Conservation (phyloP, 768 basidiomycete genomes). For the Rhodotorula graminis region DNA sequence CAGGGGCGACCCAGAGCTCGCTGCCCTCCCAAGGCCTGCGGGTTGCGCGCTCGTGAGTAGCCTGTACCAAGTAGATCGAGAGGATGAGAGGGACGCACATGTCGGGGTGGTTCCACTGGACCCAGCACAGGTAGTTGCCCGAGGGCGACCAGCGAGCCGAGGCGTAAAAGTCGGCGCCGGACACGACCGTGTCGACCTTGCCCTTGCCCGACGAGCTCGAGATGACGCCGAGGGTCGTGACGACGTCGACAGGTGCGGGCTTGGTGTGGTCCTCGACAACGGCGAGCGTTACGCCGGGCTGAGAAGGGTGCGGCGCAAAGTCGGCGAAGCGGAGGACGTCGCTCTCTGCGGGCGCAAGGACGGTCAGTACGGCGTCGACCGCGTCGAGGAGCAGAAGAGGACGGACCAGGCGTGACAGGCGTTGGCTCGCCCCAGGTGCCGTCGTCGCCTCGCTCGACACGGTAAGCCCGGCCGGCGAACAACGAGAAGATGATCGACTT, state of each 20-base stretch:
- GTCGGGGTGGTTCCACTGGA: constrained; percentile 65
- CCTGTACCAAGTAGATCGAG: neutral
- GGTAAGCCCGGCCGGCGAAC: constrained; percentile 55
- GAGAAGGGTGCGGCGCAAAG: constrained; percentile 58
- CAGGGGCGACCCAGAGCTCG: constrained; percentile 56
- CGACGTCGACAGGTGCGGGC: constrained; percentile 51
- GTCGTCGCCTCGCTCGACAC: constrained; percentile 42
- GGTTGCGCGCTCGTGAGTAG: no score
- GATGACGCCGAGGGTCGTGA: constrained; percentile 60
- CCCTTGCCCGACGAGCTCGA: constrained; percentile 50
- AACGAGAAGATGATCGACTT: constrained; percentile 60
- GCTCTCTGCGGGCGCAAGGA: no score
- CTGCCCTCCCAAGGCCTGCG: constrained; percentile 61
- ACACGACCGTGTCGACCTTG: constrained; percentile 52
- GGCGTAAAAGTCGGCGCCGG: constrained; percentile 69
- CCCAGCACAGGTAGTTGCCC: constrained; percentile 59
- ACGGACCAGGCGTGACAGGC: constrained; percentile 62
- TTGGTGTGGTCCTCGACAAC: constrained; percentile 68
- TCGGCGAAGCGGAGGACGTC: constrained; percentile 60
- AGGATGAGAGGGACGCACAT: constrained; percentile 47
- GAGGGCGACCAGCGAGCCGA: constrained; percentile 59
- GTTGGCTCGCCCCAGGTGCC: constrained; percentile 45
- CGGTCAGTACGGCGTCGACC: neutral
- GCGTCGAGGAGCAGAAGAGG: neutral
- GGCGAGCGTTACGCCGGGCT: constrained; percentile 58